A percentile compares a stretch with the other conserved stretches of the same genome.
These are phyloP conservation scores for Podochytrium sp. DNA, from an alignment of 192 early-diverging fungal genomes.

Conservation along the genomic window DNA sequence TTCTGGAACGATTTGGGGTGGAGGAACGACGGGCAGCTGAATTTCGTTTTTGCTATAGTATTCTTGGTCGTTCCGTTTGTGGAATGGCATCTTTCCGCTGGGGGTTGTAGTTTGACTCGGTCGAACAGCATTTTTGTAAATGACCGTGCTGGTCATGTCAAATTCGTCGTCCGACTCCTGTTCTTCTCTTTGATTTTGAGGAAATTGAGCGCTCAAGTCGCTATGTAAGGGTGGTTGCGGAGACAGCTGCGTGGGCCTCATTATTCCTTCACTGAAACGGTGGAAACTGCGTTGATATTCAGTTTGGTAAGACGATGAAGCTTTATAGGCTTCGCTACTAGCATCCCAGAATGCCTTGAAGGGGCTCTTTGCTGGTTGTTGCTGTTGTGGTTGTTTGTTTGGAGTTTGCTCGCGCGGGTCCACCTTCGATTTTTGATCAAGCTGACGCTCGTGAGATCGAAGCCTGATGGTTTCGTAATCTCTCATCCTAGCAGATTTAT, in stretches of 20 bases:
- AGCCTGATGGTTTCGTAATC: slow-evolving; percentile 2
- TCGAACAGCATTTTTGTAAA: neutral
- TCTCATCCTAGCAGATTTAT: neutral
- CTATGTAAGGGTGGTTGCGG: slow-evolving; percentile 1
- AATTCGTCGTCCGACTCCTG: neutral
- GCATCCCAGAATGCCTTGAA: slow-evolving; percentile 2
- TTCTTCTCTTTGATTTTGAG: neutral
- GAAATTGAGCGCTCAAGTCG: neutral
- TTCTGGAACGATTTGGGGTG: neutral
- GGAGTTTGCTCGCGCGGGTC: neutral
- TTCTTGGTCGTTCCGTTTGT: slow-evolving; percentile 1
- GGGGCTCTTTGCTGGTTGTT: neutral
- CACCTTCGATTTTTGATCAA: neutral
- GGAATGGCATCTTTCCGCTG: neutral
- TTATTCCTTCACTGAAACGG: neutral
- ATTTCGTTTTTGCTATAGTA: slow-evolving; percentile 1
- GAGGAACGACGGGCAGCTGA: neutral
- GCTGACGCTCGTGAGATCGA: neutral
- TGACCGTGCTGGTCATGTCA: neutral
- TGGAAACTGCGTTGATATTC: slow-evolving; percentile 20
- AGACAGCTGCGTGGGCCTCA: neutral
- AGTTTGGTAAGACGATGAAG: neutral
- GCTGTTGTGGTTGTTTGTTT: slow-evolving; percentile 3
- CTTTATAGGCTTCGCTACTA: neutral
- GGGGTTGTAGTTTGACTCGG: neutral